Conservation (phyloP, 805 yeast species). For the Starmerella etchellsii region DNA sequence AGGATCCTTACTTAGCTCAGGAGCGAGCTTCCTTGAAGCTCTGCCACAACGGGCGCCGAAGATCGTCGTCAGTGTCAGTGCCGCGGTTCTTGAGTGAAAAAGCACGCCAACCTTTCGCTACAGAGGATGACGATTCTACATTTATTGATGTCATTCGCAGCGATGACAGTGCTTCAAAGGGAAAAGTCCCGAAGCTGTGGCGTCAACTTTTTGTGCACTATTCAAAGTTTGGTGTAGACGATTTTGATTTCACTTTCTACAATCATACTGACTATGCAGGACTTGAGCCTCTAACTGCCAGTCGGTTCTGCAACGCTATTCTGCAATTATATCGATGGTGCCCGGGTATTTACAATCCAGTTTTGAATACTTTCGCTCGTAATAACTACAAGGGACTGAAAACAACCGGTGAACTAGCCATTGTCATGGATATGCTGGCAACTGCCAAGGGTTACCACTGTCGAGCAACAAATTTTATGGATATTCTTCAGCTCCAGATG, state of each 20-base stretch:
- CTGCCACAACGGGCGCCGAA: slow-evolving; percentile 4
- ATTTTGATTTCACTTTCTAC: slow-evolving; percentile 80
- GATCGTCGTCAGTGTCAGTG: slow-evolving; percentile 26
- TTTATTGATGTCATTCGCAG: slow-evolving; percentile 9
- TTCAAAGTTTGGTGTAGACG: slow-evolving; percentile 83
- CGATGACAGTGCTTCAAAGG: slow-evolving; percentile 16
- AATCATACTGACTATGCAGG: slow-evolving; percentile 68
- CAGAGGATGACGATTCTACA: slow-evolving; percentile 13
- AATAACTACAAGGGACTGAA: slow-evolving; percentile 28
- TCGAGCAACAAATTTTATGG: slow-evolving; percentile 67
- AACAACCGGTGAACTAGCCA: slow-evolving; percentile 70
- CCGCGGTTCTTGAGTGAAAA: slow-evolving; percentile 46
- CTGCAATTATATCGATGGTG: slow-evolving; percentile 69
- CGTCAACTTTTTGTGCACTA: slow-evolving; percentile 63
- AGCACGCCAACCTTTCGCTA: slow-evolving; percentile 25
- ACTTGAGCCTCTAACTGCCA: slow-evolving; percentile 74
- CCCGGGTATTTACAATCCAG: slow-evolving; percentile 57
- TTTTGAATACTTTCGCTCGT: slow-evolving; percentile 42
- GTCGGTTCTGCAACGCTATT: slow-evolving; percentile 63
- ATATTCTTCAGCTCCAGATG: slow-evolving; percentile 30
- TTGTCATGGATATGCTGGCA: slow-evolving; percentile 78
- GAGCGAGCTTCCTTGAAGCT: slow-evolving; percentile 4
- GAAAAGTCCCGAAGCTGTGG: slow-evolving; percentile 60
- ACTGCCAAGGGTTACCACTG: slow-evolving; percentile 71
- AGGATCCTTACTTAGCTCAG: slow-evolving; percentile 5